Evolutionary conservation across 2,329 filamentous ascomycete genomes (phyloP).

Genomic region (Aaosphaeria arxii): DNA sequence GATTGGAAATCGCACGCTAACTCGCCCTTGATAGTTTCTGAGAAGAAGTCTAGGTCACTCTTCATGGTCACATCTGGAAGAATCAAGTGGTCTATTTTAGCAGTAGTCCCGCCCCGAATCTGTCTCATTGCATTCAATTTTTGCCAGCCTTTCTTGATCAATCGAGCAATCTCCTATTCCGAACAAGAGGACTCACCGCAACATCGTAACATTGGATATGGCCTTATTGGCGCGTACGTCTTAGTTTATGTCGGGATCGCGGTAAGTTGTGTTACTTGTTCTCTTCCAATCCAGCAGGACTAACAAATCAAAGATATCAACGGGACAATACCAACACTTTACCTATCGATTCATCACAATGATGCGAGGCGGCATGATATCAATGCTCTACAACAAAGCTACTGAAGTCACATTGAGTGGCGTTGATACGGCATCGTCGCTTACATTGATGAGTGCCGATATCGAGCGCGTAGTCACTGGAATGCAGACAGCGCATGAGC

Average conservation of each 20-base stretch:
- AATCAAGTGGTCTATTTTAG: conserved; percentile 28
- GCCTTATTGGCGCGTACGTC: conserved; percentile 31
- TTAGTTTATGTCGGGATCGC: conserved; percentile 34
- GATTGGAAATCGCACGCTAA: background rate
- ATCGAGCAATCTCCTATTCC: conserved; percentile 26
- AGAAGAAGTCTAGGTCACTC: conserved; percentile 18
- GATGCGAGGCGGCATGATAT: conserved; percentile 35
- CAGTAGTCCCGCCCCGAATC: conserved; percentile 24
- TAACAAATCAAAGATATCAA: conserved; percentile 24
- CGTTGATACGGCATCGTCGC: conserved; percentile 25
- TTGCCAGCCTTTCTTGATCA: conserved; percentile 35
- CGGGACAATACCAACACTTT: conserved; percentile 32
- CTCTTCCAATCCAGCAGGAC: conserved; percentile 1
- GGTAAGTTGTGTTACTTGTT: conserved; percentile 13
- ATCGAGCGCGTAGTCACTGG: conserved; percentile 34
- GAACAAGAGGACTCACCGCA: conserved; percentile 12
- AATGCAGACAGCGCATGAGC: conserved; percentile 33
- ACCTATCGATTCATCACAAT: conserved; percentile 34
- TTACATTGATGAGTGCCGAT: conserved; percentile 37
- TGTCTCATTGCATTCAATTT: conserved; percentile 36
- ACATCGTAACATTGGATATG: conserved; percentile 28
- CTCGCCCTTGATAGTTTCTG: background rate
- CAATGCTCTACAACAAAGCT: conserved; percentile 35
- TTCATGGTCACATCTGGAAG: conserved; percentile 21
- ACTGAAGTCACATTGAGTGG: conserved; percentile 24